A percentile compares a stretch with the other conserved stretches of the same genome.
These are phyloP conservation scores for Hymenoscyphus fraxineus DNA, from an alignment of 2,329 filamentous ascomycete genomes.

Conservation along the genomic window DNA sequence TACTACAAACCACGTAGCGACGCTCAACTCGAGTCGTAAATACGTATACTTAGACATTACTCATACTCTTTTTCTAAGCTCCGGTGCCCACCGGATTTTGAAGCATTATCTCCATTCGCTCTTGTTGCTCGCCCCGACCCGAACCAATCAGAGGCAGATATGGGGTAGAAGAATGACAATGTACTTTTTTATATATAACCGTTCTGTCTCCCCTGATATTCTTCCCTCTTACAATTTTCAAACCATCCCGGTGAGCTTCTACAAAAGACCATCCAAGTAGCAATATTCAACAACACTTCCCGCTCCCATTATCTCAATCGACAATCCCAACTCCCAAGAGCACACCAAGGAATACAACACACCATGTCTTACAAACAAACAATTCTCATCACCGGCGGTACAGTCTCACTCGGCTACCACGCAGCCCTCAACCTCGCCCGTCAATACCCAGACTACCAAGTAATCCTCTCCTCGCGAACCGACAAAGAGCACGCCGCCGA, in stretches of 20 bases:
- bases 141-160: neutral
- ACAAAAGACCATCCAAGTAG: neutral
- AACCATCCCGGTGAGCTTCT: neutral
- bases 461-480: slow-evolving; percentile 44
- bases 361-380: slow-evolving; percentile 25
- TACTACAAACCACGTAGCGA: no score
- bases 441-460: slow-evolving; percentile 38
- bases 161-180: neutral
- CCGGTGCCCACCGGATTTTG: neutral
- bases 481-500: slow-evolving; percentile 41
- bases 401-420: slow-evolving; percentile 42
- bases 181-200: neutral
- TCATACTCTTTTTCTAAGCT: neutral
- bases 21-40: neutral
- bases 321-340: neutral
- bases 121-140: neutral
- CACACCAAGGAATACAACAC: neutral
- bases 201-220: neutral
- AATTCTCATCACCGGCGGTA: slow-evolving; percentile 46
- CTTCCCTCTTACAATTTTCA: neutral
- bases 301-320: neutral
- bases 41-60: neutral
- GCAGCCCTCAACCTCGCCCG: slow-evolving; percentile 40
- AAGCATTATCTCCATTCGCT: neutral
- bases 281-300: neutral